Conservation (phyloP, 176 grass and related monocot species). For the maize (Zea mays) region Zm-B73-REFERENCE-NAM-5.0 NC_050100.1:53834501-53835000, state of each 20-base stretch:
- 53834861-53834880: slow-evolving; percentile 6
- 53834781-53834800: slow-evolving; percentile 99
- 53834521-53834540: slow-evolving; percentile 38
- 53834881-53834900: slow-evolving; percentile 4
- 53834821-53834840: slow-evolving; percentile 18
- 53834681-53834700: slow-evolving; percentile 88
- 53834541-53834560: slow-evolving; percentile 1
- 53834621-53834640: slow-evolving; percentile 46
- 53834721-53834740: slow-evolving; percentile 93
- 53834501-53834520: slow-evolving; percentile 98
- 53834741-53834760: slow-evolving; percentile 79
- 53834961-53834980: slow-evolving; percentile 14
- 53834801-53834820: slow-evolving; percentile 58
- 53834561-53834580: slow-evolving; percentile 18
- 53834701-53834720: slow-evolving; percentile 93
- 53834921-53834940: background rate
- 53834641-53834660: slow-evolving; percentile 68
- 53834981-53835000: slow-evolving; percentile 22
- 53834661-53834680: slow-evolving; percentile 99
- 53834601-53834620: slow-evolving; percentile 23
- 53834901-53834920: slow-evolving; percentile 14
- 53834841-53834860: background rate
- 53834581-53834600: slow-evolving; percentile 9
- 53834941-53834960: background rate
- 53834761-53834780: slow-evolving; percentile 93